A percentile compares a stretch with the other conserved stretches of the same genome.
phyloP scores from a whole-genome alignment of 768 basidiomycete species.

The Pleurotus salmoneostramineus region DNA sequence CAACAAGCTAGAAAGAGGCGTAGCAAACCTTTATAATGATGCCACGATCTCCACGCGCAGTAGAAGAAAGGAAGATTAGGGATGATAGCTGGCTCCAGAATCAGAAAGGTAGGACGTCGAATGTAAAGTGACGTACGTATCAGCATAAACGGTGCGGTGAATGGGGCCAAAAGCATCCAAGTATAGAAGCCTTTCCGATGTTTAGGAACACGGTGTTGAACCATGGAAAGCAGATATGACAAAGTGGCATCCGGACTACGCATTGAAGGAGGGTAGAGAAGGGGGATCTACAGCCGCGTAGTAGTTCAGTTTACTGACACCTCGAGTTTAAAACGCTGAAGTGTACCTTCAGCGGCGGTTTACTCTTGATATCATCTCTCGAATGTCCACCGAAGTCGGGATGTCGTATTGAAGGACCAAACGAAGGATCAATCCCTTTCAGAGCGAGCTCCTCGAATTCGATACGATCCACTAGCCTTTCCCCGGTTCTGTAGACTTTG shows the following conservation, averaged over 20 bases:
- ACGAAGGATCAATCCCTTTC: conserved; percentile 66
- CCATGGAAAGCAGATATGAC: conserved; percentile 45
- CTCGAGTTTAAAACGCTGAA: neutral
- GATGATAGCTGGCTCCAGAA: conserved; percentile 51
- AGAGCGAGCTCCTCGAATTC: conserved; percentile 82
- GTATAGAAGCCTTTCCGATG: conserved; percentile 64
- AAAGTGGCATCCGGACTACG: conserved; percentile 28
- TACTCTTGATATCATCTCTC: conserved; percentile 15
- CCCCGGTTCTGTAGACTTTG: conserved; percentile 58
- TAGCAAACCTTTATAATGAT: conserved; percentile 67
- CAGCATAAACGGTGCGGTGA: conserved; percentile 74
- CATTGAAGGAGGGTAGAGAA: conserved; percentile 53
- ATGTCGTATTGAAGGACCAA: conserved; percentile 48
- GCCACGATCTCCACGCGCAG: conserved; percentile 83
- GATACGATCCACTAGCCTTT: conserved; percentile 63
- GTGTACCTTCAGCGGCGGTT: neutral
- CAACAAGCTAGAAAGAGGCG: neutral
- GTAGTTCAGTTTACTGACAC: neutral
- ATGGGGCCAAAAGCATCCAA: conserved; percentile 64
- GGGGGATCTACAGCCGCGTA: conserved; percentile 46
- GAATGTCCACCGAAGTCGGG: conserved; percentile 15
- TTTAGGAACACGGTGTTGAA: conserved; percentile 52
- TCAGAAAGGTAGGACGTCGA: neutral
- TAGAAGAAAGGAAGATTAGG: conserved; percentile 87
- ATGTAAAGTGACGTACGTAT: conserved; percentile 45